These are phyloP conservation scores for Fusarium longipes DNA, from an alignment of 2,329 filamentous ascomycete genomes.

Conservation along the genomic window DNA sequence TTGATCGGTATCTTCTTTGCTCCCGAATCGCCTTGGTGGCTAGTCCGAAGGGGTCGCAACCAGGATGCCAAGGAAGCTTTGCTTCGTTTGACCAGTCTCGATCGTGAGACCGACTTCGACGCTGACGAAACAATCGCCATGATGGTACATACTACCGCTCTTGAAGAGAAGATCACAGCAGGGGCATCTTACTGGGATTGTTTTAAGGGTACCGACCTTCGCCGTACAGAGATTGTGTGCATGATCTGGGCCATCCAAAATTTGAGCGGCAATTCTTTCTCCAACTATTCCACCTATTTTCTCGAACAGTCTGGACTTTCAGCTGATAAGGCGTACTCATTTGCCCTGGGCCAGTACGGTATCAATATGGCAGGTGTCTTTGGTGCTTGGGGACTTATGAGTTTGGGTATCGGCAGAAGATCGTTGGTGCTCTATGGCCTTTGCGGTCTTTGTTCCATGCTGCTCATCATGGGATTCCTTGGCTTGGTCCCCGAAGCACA, in stretches of 20 bases:
- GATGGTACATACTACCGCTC: constrained; percentile 89
- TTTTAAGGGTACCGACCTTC: constrained; percentile 81
- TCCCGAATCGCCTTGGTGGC: constrained; percentile 79
- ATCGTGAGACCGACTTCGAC: constrained; percentile 77
- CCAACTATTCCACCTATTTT: constrained; percentile 74
- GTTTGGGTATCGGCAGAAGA: constrained; percentile 77
- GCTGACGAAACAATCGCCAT: constrained; percentile 87
- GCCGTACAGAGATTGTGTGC: constrained; percentile 78
- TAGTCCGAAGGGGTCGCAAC: constrained; percentile 73
- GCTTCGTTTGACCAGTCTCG: constrained; percentile 71
- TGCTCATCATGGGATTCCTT: constrained; percentile 86
- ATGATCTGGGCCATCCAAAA: constrained; percentile 74
- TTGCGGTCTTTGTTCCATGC: constrained; percentile 77
- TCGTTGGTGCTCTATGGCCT: constrained; percentile 81
- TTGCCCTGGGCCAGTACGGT: constrained; percentile 72
- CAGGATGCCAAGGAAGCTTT: constrained; percentile 75
- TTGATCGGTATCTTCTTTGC: constrained; percentile 74
- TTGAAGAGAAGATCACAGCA: constrained; percentile 79
- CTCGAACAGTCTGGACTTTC: constrained; percentile 68
- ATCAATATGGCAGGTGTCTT: constrained; percentile 85
- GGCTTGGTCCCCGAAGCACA: constrained; percentile 75
- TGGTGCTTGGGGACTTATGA: constrained; percentile 85
- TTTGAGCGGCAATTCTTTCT: constrained; percentile 71
- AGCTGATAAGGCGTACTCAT: constrained; percentile 64
- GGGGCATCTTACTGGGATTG: constrained; percentile 84